Evolutionary conservation across 208 protist genomes (phyloP).

Genomic region (Leishmania turanica): DNA sequence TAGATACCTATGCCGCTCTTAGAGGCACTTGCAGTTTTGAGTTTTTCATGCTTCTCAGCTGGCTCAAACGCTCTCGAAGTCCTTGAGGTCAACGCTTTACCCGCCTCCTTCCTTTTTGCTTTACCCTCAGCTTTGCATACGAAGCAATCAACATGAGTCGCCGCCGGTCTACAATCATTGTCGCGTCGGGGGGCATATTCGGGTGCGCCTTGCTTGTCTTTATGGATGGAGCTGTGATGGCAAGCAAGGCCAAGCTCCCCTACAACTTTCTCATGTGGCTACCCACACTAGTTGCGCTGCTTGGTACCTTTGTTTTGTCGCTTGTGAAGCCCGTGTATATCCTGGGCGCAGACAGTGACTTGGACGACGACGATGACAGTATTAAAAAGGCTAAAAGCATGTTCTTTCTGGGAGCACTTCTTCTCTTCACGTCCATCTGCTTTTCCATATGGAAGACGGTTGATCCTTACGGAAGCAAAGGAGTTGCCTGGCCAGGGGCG

Average conservation of each 20-base stretch:
- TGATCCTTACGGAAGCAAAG: constrained; percentile 44
- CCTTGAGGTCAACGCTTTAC: neutral
- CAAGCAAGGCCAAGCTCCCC: constrained; percentile 27
- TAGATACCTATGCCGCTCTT: neutral
- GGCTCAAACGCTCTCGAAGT: neutral
- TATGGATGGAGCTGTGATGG: constrained; percentile 62
- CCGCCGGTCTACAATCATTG: neutral
- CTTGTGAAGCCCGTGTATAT: constrained; percentile 51
- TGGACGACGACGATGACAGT: constrained; percentile 36
- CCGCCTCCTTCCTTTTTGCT: constrained; percentile 5
- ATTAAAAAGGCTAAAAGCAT: constrained; percentile 43
- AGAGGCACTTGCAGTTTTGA: neutral
- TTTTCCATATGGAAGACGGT: constrained; percentile 61
- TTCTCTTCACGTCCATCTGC: constrained; percentile 53
- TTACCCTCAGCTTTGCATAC: neutral
- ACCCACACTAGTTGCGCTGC: constrained; percentile 43
- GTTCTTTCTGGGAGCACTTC: constrained; percentile 59
- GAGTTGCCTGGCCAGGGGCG: constrained; percentile 43
- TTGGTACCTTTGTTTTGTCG: constrained; percentile 53
- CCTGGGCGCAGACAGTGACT: constrained; percentile 13
- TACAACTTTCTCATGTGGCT: constrained; percentile 84
- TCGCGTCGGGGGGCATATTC: constrained; percentile 47
- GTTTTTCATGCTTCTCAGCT: neutral
- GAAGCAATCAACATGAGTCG: neutral
- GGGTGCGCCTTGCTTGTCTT: constrained; percentile 47